Evolutionary conservation across 2,329 filamentous ascomycete genomes (phyloP).

Genomic region (Cordyceps tenuipes): DNA sequence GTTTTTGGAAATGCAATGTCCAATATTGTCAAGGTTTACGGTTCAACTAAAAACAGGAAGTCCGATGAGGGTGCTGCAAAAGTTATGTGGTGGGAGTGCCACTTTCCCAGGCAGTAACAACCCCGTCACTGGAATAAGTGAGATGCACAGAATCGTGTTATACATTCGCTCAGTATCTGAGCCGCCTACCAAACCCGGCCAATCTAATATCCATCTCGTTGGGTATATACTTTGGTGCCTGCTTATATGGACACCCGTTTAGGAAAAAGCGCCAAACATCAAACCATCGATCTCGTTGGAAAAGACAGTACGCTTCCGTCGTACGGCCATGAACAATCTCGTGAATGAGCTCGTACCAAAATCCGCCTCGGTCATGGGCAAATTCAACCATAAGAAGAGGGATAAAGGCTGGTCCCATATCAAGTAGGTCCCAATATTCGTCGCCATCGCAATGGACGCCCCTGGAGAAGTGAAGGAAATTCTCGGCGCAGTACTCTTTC

Average conservation of each 20-base stretch:
- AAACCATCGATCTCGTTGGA: background rate
- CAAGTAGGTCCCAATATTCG: constrained; percentile 8
- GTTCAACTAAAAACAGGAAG: too few relatives aligned
- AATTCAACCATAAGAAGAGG: constrained; percentile 12
- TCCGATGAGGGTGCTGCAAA: too few relatives aligned
- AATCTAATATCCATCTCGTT: constrained; percentile 2
- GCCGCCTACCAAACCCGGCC: too few relatives aligned
- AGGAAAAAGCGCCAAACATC: constrained; percentile 8
- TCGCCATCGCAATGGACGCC: background rate
- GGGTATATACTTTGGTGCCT: constrained; percentile 9
- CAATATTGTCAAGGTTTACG: too few relatives aligned
- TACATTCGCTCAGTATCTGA: too few relatives aligned
- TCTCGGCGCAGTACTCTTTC: background rate
- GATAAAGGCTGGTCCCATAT: constrained; percentile 7
- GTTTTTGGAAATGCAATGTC: too few relatives aligned
- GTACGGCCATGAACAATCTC: constrained; percentile 11
- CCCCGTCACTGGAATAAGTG: too few relatives aligned
- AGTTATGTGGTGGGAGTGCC: too few relatives aligned
- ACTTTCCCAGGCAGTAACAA: too few relatives aligned
- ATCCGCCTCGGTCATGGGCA: constrained; percentile 5
- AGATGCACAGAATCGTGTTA: too few relatives aligned
- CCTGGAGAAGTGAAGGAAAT: background rate
- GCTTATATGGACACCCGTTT: constrained; percentile 1
- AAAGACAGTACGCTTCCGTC: constrained; percentile 1
- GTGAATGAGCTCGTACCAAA: constrained; percentile 12